These are phyloP conservation scores for Cystoisospora suis DNA, from an alignment of 169 alveolate species.

Conservation along the genomic window DNA sequence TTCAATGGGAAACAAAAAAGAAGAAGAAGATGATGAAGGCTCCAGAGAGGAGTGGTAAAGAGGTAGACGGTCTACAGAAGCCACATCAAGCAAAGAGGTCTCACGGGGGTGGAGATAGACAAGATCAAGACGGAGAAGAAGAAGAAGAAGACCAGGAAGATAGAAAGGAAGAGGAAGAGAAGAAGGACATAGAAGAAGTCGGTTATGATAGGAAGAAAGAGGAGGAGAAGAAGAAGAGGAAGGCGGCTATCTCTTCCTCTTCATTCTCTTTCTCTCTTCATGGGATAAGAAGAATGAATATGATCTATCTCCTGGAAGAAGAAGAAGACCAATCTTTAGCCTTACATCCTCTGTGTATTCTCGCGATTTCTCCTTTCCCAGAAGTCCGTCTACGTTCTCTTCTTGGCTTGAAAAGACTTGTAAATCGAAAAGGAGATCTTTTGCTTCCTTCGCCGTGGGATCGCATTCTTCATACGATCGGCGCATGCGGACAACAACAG, in stretches of 20 bases:
- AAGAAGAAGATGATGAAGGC: too few relatives aligned
- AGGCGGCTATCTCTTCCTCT: too few relatives aligned
- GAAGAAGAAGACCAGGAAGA: not conserved
- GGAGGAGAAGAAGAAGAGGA: too few relatives aligned
- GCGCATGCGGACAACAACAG: not conserved
- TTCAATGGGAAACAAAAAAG: too few relatives aligned
- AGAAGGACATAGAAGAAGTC: not conserved
- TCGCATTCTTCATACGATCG: not conserved
- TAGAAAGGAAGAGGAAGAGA: not conserved
- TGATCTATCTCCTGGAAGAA: not conserved
- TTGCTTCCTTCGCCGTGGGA: not conserved
- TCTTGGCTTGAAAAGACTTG: not conserved
- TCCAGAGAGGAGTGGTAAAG: too few relatives aligned
- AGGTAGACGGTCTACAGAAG: too few relatives aligned
- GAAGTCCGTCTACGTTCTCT: not conserved
- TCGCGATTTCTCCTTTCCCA: not conserved
- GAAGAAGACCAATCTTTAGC: not conserved
- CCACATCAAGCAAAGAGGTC: too few relatives aligned
- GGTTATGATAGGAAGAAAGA: too few relatives aligned
- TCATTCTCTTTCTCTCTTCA: too few relatives aligned
- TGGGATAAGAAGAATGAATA: too few relatives aligned
- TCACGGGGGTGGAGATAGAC: too few relatives aligned
- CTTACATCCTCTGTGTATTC: not conserved
- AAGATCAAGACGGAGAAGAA: not conserved
- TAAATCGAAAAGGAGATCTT: conserved; percentile 9